Evolutionary conservation across 1,284 basidiomycete species (phyloP).

Genomic region (Grifola frondosa): DNA sequence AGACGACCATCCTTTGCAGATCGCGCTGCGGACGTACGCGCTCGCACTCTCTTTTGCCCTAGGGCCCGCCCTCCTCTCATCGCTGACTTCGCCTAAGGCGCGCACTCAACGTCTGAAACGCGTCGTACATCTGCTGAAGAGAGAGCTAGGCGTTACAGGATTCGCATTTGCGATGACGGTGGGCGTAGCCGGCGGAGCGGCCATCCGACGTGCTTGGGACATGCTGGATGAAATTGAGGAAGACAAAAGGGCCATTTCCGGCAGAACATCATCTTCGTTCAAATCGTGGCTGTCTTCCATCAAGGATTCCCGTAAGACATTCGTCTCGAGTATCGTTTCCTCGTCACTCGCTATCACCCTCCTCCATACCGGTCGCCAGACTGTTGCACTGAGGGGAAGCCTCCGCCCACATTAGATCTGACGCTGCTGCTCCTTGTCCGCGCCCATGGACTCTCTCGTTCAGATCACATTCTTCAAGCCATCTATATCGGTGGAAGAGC

Average conservation of each 20-base stretch:
- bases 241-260: constrained; percentile 1
- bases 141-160: constrained; percentile 57
- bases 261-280: neutral
- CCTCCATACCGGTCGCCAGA: constrained; percentile 47
- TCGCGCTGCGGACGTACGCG: constrained; percentile 64
- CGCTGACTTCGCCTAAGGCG: constrained; percentile 39
- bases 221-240: constrained; percentile 26
- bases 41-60: constrained; percentile 67
- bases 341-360: constrained; percentile 57
- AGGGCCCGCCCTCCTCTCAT: constrained; percentile 58
- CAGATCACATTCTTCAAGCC: constrained; percentile 49
- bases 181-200: constrained; percentile 61
- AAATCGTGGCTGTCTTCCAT: constrained; percentile 25
- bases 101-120: constrained; percentile 23
- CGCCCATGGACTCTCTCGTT: constrained; percentile 58
- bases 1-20: constrained; percentile 52
- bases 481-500: constrained; percentile 7
- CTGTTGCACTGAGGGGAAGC: constrained; percentile 16
- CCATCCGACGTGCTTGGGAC: constrained; percentile 48
- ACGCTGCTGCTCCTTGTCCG: constrained; percentile 69
- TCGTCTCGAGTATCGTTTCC: constrained; percentile 56
- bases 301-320: constrained; percentile 46
- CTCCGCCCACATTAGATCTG: constrained; percentile 64
- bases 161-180: constrained; percentile 68
- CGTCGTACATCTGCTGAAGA: constrained; percentile 45